Evolutionary conservation across 345 rosid species (phyloP).

Genomic region (Moricandia arvensis): DNA sequence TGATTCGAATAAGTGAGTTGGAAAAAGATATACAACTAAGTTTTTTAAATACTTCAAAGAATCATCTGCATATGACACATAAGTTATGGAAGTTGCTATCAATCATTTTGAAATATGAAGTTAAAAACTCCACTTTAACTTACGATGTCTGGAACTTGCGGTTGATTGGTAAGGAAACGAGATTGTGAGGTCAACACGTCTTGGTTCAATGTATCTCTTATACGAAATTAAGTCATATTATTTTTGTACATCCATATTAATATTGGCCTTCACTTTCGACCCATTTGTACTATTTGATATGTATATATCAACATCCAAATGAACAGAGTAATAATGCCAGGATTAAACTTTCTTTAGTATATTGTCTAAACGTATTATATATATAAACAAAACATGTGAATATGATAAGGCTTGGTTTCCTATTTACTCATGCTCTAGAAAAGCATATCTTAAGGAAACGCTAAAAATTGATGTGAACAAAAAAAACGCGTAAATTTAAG

Average conservation of each 20-base stretch:
- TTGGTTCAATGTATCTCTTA: no score
- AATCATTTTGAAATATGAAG: not conserved
- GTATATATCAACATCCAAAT: not conserved
- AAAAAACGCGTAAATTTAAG: not conserved
- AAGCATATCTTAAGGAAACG: not conserved
- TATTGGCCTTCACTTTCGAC: no score
- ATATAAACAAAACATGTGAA: not conserved
- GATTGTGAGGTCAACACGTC: no score
- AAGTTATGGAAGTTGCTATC: not conserved
- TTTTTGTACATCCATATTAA: no score
- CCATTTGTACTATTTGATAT: no score
- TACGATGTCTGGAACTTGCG: no score
- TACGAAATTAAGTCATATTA: no score
- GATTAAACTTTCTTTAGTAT: not conserved
- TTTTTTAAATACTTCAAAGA: not conserved
- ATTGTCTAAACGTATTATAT: not conserved
- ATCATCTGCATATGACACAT: not conserved
- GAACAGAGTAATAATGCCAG: not conserved
- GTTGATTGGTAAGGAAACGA: no score
- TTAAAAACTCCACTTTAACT: not conserved
- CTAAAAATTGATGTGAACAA: no score
- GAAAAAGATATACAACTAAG: not conserved
- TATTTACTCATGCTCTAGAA: not conserved
- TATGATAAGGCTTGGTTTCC: not conserved
- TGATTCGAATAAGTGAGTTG: not conserved